A percentile compares a stretch with the other conserved stretches of the same genome.
These are phyloP conservation scores for Cyberlindnera japonica DNA, from an alignment of 805 yeast genomes.

Conservation along the genomic window DNA sequence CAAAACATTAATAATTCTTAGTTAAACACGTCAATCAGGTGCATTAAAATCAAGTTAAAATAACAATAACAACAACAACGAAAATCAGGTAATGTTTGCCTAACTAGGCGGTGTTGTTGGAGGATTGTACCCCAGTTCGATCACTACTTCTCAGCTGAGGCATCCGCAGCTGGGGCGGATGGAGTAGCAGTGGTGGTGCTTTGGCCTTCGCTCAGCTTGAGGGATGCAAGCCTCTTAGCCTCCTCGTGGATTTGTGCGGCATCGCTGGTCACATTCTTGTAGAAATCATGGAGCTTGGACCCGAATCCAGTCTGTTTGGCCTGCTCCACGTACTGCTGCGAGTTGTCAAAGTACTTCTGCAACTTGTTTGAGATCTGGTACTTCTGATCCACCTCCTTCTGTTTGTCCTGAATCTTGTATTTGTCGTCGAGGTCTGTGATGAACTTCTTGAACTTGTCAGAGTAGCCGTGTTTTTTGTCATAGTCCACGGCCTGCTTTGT, in stretches of 20 bases:
- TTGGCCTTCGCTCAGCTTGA: slow-evolving; percentile 47
- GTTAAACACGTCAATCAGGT: no score
- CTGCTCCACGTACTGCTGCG: slow-evolving; percentile 14
- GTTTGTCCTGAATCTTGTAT: slow-evolving; percentile 49
- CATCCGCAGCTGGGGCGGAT: slow-evolving; percentile 1
- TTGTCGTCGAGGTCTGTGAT: slow-evolving; percentile 52
- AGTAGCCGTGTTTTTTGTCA: slow-evolving; percentile 62
- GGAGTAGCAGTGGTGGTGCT: not conserved
- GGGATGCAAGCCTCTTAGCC: slow-evolving; percentile 65
- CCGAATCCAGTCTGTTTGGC: slow-evolving; percentile 44
- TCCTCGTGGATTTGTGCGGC: slow-evolving; percentile 66
- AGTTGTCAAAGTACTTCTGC: slow-evolving; percentile 31
- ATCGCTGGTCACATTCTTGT: slow-evolving; percentile 50
- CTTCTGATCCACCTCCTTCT: slow-evolving; percentile 38
- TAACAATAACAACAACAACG: no score
- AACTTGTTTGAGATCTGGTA: slow-evolving; percentile 39
- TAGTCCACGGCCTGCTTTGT: slow-evolving; percentile 57
- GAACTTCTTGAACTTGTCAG: slow-evolving; percentile 54
- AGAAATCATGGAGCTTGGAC: slow-evolving; percentile 56
- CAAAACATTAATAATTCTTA: no score
- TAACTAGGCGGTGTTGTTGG: no score
- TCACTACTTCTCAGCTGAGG: slow-evolving; percentile 9
- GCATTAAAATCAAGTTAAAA: no score
- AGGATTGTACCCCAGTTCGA: no score
- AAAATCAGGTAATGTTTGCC: no score